Percentiles rank a stretch among this genome's conserved stretches.
Conservation (phyloP, 1,284 basidiomycete genomes). For the Laetiporus sulphureus region DNA sequence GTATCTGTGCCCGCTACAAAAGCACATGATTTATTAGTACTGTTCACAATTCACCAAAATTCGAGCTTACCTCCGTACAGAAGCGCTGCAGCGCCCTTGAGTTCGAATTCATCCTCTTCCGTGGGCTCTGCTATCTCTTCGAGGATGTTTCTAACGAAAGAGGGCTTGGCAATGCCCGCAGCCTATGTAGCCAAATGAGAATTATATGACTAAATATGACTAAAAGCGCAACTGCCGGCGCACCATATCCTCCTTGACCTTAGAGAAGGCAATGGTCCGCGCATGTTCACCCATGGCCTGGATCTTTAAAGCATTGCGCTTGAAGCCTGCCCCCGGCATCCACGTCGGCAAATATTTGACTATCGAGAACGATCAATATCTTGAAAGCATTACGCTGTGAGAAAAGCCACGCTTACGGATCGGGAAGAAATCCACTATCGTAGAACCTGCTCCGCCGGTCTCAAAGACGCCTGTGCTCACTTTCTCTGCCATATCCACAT, state of each 20-base stretch:
- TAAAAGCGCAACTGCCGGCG: no score
- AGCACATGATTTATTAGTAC: no score
- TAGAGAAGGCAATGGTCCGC: slow-evolving; percentile 40
- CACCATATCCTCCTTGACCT: slow-evolving; percentile 36
- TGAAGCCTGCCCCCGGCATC: slow-evolving; percentile 51
- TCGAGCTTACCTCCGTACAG: slow-evolving; percentile 37
- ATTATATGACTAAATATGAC: no score
- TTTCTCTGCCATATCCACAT: slow-evolving; percentile 32
- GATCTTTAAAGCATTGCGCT: slow-evolving; percentile 39
- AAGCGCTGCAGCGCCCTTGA: slow-evolving; percentile 48
- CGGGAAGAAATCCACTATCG: slow-evolving; percentile 50
- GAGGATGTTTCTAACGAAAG: slow-evolving; percentile 45
- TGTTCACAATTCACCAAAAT: no score
- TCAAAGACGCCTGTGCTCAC: slow-evolving; percentile 40
- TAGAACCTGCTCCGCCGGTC: slow-evolving; percentile 42
- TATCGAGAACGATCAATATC: slow-evolving; percentile 4
- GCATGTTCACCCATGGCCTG: slow-evolving; percentile 25
- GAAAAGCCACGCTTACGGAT: slow-evolving; percentile 38
- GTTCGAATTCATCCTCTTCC: slow-evolving; percentile 40
- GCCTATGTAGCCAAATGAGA: slow-evolving; percentile 15
- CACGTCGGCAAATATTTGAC: slow-evolving; percentile 45
- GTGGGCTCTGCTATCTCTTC: no score
- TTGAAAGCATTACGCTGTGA: not conserved
- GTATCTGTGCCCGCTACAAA: slow-evolving; percentile 27
- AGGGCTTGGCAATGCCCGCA: slow-evolving; percentile 40